These are phyloP conservation scores for Stagonosporopsis vannaccii DNA, from an alignment of 2,329 filamentous ascomycete species.

Conservation along the genomic window DNA sequence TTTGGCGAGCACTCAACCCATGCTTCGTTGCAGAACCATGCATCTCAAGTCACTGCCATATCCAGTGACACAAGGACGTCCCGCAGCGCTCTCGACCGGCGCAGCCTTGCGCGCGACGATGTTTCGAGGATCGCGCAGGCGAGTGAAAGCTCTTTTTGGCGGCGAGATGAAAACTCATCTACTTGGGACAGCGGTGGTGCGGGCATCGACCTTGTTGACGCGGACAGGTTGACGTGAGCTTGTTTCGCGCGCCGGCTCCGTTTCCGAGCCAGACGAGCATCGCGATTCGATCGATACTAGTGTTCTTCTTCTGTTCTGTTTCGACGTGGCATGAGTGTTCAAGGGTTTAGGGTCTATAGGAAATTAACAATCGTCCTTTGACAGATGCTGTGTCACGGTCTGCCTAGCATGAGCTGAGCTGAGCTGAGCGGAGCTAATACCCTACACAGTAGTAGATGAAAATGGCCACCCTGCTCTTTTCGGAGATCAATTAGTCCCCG, in stretches of 20 bases:
- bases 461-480: conserved; percentile 2
- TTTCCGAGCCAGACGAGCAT: not conserved
- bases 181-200: conserved; percentile 26
- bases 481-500: not conserved
- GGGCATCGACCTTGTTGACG: conserved; percentile 28
- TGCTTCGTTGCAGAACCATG: conserved; percentile 36
- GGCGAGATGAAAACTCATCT: conserved; percentile 12
- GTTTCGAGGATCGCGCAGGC: conserved; percentile 20
- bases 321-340: not conserved
- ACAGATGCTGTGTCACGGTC: conserved; percentile 7
- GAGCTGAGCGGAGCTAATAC: not conserved
- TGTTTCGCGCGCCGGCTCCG: conserved; percentile 1
- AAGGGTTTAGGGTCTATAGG: not conserved
- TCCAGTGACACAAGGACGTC: conserved; percentile 28
- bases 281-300: not conserved
- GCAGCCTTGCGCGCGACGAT: conserved; percentile 12
- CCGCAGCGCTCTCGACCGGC: conserved; percentile 26
- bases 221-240: conserved; percentile 22
- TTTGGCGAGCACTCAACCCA: conserved; percentile 30
- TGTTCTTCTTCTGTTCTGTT: not conserved
- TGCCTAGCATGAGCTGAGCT: conserved; percentile 8
- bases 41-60: conserved; percentile 26
- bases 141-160: conserved; percentile 15
- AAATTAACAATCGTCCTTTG: conserved; percentile 1
- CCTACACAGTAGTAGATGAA: no score